These are phyloP conservation scores for Chrysanthemum makinoi DNA, from an alignment of 129 eudicot species.

Conservation along the genomic window DNA sequence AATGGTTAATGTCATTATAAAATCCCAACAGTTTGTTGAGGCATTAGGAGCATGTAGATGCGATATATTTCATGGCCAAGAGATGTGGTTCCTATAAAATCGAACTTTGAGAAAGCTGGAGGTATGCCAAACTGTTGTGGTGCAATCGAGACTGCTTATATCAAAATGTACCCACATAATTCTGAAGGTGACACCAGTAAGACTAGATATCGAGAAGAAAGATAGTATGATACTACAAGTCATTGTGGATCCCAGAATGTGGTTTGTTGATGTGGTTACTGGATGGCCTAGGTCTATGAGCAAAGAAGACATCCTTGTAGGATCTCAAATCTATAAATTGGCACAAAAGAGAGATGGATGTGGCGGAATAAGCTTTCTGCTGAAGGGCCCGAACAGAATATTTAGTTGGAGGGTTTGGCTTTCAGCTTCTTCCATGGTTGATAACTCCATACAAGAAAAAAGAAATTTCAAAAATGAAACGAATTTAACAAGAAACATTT, in stretches of 20 bases:
- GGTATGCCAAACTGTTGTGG: slow-evolving; percentile 78
- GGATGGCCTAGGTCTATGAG: slow-evolving; percentile 62
- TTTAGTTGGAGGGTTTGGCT: slow-evolving; percentile 52
- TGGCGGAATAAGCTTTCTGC: not conserved
- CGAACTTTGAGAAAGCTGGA: slow-evolving; percentile 43
- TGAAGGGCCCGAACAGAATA: slow-evolving; percentile 37
- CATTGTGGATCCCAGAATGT: slow-evolving; percentile 53
- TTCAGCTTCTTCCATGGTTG: slow-evolving; percentile 55
- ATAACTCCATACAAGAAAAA: slow-evolving; percentile 58
- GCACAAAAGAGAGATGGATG: slow-evolving; percentile 47
- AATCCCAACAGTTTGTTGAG: slow-evolving; percentile 62
- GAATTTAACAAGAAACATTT: slow-evolving; percentile 50
- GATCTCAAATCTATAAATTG: slow-evolving; percentile 35
- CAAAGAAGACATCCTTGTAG: slow-evolving; percentile 31
- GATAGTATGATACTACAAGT: slow-evolving; percentile 63
- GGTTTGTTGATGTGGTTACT: slow-evolving; percentile 47
- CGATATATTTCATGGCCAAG: slow-evolving; percentile 44
- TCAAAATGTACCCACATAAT: slow-evolving; percentile 34
- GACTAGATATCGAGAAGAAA: slow-evolving; percentile 40
- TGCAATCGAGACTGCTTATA: slow-evolving; percentile 53
- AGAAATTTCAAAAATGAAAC: slow-evolving; percentile 24
- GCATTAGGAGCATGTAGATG: slow-evolving; percentile 37
- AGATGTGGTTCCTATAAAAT: slow-evolving; percentile 31
- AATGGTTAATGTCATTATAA: too few relatives aligned
- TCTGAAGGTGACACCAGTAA: slow-evolving; percentile 28